Evolutionary conservation across 352 stramenopile species (phyloP).

Genomic region (Elongisporangium undulatum): DNA sequence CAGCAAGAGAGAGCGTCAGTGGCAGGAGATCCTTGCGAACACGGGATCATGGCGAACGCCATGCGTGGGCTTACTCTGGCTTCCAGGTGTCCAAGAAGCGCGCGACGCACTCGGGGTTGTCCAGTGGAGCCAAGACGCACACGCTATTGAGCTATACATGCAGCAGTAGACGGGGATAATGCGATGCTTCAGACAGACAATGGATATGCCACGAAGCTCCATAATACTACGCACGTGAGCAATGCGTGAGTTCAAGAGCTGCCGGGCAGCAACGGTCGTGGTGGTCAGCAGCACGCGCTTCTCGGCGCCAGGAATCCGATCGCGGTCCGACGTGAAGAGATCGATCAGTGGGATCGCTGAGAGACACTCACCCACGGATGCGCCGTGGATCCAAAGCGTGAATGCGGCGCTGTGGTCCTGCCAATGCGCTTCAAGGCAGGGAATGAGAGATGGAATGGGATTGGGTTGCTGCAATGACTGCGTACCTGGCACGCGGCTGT

Average conservation of each 20-base stretch:
- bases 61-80: slow-evolving; percentile 41
- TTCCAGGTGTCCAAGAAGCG: slow-evolving; percentile 63
- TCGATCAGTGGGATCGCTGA: slow-evolving; percentile 62
- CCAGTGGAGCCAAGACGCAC: slow-evolving; percentile 68
- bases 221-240: slow-evolving; percentile 1
- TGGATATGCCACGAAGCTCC: no score
- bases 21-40: no score
- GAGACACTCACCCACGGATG: slow-evolving; percentile 70
- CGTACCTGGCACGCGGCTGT: slow-evolving; percentile 28
- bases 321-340: slow-evolving; percentile 21
- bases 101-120: slow-evolving; percentile 39
- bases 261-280: slow-evolving; percentile 54
- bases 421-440: slow-evolving; percentile 14
- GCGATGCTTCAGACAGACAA: slow-evolving; percentile 14
- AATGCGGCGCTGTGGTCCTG: slow-evolving; percentile 10
- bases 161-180: slow-evolving; percentile 1
- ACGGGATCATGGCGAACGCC: no score
- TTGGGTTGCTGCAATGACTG: neutral
- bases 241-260: slow-evolving; percentile 29
- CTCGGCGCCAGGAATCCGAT: slow-evolving; percentile 2
- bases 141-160: slow-evolving; percentile 15
- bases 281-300: slow-evolving; percentile 59
- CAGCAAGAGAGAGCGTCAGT: neutral
- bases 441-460: neutral
- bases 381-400: slow-evolving; percentile 73